phyloP scores from a whole-genome alignment of 495 filamentous ascomycete genomes.

The Aspergillus campestris region DNA sequence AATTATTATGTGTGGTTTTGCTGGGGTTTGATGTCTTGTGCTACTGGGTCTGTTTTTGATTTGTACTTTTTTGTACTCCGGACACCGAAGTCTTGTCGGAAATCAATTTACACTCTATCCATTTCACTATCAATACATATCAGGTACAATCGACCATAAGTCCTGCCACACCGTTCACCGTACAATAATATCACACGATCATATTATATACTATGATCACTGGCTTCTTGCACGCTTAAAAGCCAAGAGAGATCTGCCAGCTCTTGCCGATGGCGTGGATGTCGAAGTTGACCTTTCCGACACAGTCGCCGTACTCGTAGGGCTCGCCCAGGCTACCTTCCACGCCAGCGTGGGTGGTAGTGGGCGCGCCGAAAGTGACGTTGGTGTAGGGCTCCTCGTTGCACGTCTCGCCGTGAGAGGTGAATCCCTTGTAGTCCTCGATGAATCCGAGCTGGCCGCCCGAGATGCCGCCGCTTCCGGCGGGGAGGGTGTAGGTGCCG shows the following conservation, averaged over 20 bases:
- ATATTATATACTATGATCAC: too few species aligned
- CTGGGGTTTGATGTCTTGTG: too few species aligned
- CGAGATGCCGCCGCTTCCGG: constrained; percentile 11
- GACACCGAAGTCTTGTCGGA: too few species aligned
- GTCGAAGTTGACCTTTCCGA: constrained; percentile 15
- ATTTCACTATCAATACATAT: too few species aligned
- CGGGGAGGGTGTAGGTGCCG: constrained; percentile 18
- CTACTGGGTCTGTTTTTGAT: too few species aligned
- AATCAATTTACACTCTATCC: too few species aligned
- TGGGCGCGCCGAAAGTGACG: constrained; percentile 14
- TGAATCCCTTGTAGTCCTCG: constrained; percentile 23
- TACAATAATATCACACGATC: too few species aligned
- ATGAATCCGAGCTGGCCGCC: constrained; percentile 17
- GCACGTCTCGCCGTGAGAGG: constrained; percentile 10
- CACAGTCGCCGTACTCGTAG: constrained; percentile 26
- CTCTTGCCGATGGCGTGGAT: constrained; percentile 2
- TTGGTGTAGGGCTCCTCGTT: constrained; percentile 11
- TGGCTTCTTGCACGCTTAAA: constrained; percentile 3
- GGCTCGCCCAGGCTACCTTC: constrained; percentile 8
- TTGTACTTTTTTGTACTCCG: too few species aligned
- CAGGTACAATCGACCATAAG: too few species aligned
- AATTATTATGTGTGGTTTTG: too few species aligned
- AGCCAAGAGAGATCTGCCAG: constrained; percentile 16
- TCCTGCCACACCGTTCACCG: too few species aligned
- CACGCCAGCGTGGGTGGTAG: constrained; percentile 1